A percentile compares a stretch with the other conserved stretches of the same genome.
Conservation (phyloP, 495 filamentous ascomycete genomes). For the Staphylotrichum longicolle region DNA sequence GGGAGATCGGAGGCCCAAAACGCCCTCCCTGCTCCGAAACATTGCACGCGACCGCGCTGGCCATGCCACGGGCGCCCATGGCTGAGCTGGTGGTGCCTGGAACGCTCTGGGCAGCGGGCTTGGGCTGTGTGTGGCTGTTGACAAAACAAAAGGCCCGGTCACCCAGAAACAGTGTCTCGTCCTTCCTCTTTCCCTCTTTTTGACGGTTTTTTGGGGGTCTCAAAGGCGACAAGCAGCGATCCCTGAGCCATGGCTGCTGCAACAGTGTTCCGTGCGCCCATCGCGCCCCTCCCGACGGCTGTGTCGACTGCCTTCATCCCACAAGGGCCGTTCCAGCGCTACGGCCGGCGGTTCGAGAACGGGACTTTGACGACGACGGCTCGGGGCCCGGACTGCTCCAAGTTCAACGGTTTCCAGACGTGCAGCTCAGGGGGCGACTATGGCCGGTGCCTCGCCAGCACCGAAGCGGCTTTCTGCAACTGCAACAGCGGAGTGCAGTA, state of each 20-base stretch:
- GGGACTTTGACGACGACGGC: constrained; percentile 5
- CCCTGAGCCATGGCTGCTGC: no score
- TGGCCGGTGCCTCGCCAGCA: constrained; percentile 21
- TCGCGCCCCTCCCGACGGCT: not conserved
- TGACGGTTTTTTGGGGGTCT: no score
- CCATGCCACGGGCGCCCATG: not conserved
- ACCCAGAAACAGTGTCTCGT: not conserved
- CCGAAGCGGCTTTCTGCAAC: constrained; percentile 18
- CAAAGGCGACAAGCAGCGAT: no score
- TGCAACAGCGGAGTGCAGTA: constrained; percentile 28
- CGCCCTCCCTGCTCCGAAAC: not conserved
- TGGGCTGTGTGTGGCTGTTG: not conserved
- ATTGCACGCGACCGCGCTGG: not conserved
- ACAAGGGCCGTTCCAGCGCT: not conserved
- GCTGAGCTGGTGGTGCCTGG: constrained; percentile 7
- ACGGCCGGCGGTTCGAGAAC: constrained; percentile 1
- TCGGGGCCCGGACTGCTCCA: constrained; percentile 7
- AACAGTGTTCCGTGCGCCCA: not conserved
- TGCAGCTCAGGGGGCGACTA: constrained; percentile 27
- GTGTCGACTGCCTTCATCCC: constrained; percentile 1
- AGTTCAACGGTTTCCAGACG: constrained; percentile 26
- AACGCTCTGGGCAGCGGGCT: not conserved
- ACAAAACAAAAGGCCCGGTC: not conserved
- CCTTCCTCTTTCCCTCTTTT: not conserved
- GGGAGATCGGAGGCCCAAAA: not conserved